These are phyloP conservation scores for Lactarius trivialis DNA, from an alignment of 768 basidiomycete genomes.

Conservation along the genomic window DNA sequence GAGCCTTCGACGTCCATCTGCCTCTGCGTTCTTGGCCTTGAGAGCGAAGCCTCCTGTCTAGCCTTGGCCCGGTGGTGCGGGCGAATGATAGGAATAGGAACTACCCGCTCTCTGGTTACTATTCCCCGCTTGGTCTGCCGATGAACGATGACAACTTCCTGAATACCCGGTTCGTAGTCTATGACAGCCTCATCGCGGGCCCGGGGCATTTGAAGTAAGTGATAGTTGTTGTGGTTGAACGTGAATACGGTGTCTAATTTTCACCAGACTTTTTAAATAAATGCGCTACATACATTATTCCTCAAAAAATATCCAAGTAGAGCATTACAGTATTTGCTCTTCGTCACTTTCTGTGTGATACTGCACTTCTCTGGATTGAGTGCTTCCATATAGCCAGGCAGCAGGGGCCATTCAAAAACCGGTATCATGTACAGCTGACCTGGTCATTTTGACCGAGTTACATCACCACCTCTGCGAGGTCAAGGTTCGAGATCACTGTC, in stretches of 20 bases:
- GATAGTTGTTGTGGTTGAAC: neutral
- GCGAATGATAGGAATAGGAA: neutral
- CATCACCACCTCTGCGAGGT: no score
- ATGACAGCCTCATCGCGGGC: neutral
- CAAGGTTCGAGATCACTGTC: no score
- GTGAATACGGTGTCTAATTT: neutral
- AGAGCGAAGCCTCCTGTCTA: neutral
- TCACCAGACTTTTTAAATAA: neutral
- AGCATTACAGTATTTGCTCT: no score
- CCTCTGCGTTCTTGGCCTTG: neutral
- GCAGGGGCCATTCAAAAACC: no score
- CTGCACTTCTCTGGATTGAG: no score
- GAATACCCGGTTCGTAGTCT: neutral
- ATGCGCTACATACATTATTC: neutral
- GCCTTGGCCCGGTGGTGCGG: neutral
- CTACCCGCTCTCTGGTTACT: neutral
- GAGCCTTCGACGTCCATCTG: neutral
- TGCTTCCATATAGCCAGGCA: no score
- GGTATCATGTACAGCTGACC: no score
- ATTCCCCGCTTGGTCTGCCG: neutral
- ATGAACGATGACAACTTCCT: neutral
- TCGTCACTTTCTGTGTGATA: no score
- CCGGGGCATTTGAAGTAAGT: neutral
- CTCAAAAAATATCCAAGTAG: neutral
- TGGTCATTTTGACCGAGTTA: no score